These are phyloP conservation scores for Rhizophora apiculata DNA, from an alignment of 345 rosid species.

Conservation along the genomic window DNA sequence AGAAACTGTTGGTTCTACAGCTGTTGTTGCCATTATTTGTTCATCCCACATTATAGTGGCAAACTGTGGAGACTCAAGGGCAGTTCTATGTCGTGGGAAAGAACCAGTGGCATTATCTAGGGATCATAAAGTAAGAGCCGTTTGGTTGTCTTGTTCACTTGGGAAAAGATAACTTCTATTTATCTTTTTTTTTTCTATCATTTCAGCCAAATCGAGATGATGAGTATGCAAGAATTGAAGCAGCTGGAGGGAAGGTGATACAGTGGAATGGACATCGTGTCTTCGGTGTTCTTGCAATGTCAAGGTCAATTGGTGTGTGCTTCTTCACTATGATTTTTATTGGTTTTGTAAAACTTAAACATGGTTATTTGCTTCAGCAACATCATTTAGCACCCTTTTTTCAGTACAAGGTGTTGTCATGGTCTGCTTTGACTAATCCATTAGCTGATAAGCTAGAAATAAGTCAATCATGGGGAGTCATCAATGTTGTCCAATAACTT, in stretches of 20 bases:
- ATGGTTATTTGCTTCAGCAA: not conserved
- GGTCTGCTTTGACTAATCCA: not conserved
- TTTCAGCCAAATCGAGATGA: constrained; percentile 93
- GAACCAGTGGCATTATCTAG: constrained; percentile 83
- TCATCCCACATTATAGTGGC: constrained; percentile 88
- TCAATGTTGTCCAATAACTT: not conserved
- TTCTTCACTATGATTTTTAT: not conserved
- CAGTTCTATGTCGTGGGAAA: constrained; percentile 91
- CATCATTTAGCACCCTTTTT: not conserved
- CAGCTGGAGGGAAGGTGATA: constrained; percentile 95
- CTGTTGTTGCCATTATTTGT: constrained; percentile 75
- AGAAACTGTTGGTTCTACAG: constrained; percentile 98
- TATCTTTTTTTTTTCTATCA: constrained; percentile 11
- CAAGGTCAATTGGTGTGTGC: constrained; percentile 83
- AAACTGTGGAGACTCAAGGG: constrained; percentile 97
- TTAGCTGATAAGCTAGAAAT: not conserved
- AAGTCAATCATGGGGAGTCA: not conserved
- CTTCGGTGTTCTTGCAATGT: constrained; percentile 97
- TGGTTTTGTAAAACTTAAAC: not conserved
- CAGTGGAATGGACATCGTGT: constrained; percentile 98
- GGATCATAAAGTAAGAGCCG: constrained; percentile 77
- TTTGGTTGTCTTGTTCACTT: constrained; percentile 2
- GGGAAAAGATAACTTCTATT: constrained; percentile 1
- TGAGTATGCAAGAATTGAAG: constrained; percentile 92
- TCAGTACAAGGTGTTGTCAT: not conserved